Evolutionary conservation across 768 basidiomycete species (phyloP).

Genomic region (Boletus reticulatus): DNA sequence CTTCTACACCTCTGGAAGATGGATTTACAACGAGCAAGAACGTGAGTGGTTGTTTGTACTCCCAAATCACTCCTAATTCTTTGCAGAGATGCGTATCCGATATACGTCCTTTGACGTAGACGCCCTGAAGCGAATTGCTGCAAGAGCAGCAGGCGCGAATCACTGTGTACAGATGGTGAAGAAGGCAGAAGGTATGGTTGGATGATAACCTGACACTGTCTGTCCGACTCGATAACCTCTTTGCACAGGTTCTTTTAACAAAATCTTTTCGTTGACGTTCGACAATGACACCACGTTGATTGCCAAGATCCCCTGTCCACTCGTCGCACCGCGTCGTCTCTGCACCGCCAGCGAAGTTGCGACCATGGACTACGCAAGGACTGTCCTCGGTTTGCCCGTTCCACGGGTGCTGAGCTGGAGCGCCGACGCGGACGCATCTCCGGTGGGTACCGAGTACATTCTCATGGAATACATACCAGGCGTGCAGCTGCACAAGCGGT

Average conservation of each 20-base stretch:
- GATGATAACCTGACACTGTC: neutral
- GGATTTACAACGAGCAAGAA: conserved; percentile 10
- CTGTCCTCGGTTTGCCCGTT: conserved; percentile 25
- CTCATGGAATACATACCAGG: conserved; percentile 32
- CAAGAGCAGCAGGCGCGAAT: conserved; percentile 6
- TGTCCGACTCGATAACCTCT: too few relatives aligned
- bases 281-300: conserved; percentile 11
- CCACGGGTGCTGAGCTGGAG: conserved; percentile 33
- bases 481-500: conserved; percentile 20
- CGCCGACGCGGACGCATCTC: conserved; percentile 13
- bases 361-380: conserved; percentile 32
- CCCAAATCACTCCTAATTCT: neutral
- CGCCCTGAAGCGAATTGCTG: conserved; percentile 17
- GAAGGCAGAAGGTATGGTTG: conserved; percentile 4
- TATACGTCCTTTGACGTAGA: conserved; percentile 11
- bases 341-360: conserved; percentile 38
- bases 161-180: conserved; percentile 18
- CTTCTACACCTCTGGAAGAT: conserved; percentile 6
- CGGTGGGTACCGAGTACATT: conserved; percentile 33
- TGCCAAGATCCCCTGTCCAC: conserved; percentile 15
- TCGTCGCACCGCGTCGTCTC: conserved; percentile 28
- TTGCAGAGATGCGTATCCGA: neutral
- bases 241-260: conserved; percentile 9
- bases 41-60: neutral
- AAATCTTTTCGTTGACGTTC: conserved; percentile 11